Base-by-base conservation (phyloP, 495 filamentous ascomycete genomes). In the Penicillium maclennaniae region DNA sequence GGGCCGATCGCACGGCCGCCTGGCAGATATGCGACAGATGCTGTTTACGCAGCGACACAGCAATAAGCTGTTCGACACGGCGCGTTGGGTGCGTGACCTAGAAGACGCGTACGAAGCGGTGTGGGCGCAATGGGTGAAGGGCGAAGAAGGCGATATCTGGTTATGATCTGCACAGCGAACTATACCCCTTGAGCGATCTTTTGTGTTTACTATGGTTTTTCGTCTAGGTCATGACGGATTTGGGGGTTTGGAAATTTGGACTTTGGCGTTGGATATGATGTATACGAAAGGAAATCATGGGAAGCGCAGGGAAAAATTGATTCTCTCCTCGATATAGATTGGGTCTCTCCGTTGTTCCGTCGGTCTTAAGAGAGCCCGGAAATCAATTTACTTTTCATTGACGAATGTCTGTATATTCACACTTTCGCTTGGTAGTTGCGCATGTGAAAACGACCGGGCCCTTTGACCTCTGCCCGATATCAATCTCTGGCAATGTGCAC, bases 61-160 rank as follows among this genome's bases (percentile, higher is more conserved):
- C 25, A 92, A 89, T 63, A 85, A 84, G 44, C 77, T 97, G 36
- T 99, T 97, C 68, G 87, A 99, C 70, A 99, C 93, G 20, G 77
- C 74, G 56, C 80, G 95, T 54, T 99, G 93, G 93, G 93, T 99
- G 39, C 74, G 78, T 37, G 92, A 97, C 75, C 66, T 99, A 51
- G 93, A 99, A 73, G 78, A 82, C 53, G 91, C 91, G 17, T 97
- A 97, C 64, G 83, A 87, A 52, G 81, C 85, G 62, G 91, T 91
- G 9, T 99, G 93, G 93, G 77, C 79, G 56, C 78, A 81, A 61
- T 97, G 91, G 91, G 95, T 89, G 28, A 78, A 74, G 28, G 91
- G 88, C 28, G 85, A 88, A 74, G 88, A 91, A 28, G 91, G 93
- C 43, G 93, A 99, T 79, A 93, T 99, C 53, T 92, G 80, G 81